Conservation (phyloP, 2,329 filamentous ascomycete genomes). For the Ophiostoma pallidulum region DNA sequence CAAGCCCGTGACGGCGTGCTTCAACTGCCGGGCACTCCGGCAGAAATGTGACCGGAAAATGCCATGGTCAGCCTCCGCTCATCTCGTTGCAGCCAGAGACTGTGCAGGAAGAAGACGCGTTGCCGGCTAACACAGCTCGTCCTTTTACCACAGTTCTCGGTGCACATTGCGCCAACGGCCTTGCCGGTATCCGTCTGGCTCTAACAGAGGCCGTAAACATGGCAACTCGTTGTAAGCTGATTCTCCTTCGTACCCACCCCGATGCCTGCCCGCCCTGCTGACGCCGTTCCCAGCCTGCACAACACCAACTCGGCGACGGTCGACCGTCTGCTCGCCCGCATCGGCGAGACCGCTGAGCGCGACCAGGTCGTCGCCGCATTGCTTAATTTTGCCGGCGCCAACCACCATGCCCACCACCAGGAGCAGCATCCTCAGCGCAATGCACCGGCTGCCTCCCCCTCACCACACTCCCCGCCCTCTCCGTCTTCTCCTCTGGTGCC, state of each 20-base stretch:
- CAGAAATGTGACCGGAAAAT: constrained; percentile 17
- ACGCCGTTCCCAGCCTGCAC: neutral
- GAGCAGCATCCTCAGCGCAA: neutral
- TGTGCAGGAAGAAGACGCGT: too few relatives aligned
- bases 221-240: constrained; percentile 16
- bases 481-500: neutral
- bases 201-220: constrained; percentile 17
- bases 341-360: constrained; percentile 18
- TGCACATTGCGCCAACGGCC: constrained; percentile 13
- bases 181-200: constrained; percentile 16
- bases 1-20: constrained; percentile 17
- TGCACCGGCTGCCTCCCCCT: neutral
- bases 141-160: constrained; percentile 6
- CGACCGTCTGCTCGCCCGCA: constrained; percentile 19
- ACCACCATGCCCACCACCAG: neutral
- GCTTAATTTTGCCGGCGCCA: constrained; percentile 16
- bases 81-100: too few relatives aligned
- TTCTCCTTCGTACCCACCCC: neutral
- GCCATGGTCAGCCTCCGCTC: constrained; percentile 11
- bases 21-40: constrained; percentile 16
- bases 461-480: neutral
- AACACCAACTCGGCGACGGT: constrained; percentile 18
- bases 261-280: neutral
- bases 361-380: constrained; percentile 18
- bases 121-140: too few relatives aligned